Percentiles rank a stretch among this genome's conserved stretches.
Evolutionary conservation across 129 eudicot species (phyloP).

Genomic region (Tagetes patula): DNA sequence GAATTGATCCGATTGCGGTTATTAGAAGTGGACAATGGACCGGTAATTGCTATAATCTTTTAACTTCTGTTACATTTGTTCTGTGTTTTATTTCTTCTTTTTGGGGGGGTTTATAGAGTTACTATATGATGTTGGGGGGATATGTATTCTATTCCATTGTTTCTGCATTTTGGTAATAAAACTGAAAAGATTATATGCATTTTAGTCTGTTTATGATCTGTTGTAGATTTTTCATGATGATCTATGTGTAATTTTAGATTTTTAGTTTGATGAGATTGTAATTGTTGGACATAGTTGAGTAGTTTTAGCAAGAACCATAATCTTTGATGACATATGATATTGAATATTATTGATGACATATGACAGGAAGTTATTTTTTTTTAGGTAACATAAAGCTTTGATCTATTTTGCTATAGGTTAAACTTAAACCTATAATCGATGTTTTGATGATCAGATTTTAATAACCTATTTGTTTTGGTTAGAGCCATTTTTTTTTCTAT

Average conservation of each 20-base stretch:
- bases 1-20: too few relatives aligned
- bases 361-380: too few relatives aligned
- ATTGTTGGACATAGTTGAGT: not conserved
- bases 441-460: not conserved
- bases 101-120: slow-evolving; percentile 31
- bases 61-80: not conserved
- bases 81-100: not conserved
- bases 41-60: slow-evolving; percentile 13
- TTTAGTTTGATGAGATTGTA: slow-evolving; percentile 19
- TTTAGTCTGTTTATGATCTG: slow-evolving; percentile 14
- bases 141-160: slow-evolving; percentile 41
- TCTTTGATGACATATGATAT: slow-evolving; percentile 2
- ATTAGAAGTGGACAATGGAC: too few relatives aligned
- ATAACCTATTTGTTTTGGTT: not conserved
- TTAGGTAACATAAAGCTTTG: too few relatives aligned
- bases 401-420: not conserved
- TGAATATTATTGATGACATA: too few relatives aligned
- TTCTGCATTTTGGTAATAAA: slow-evolving; percentile 38
- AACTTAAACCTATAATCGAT: not conserved
- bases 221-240: slow-evolving; percentile 20
- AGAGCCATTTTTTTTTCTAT: not conserved
- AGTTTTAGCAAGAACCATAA: slow-evolving; percentile 6
- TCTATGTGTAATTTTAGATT: slow-evolving; percentile 1
- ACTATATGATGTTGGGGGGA: slow-evolving; percentile 11
- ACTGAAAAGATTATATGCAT: slow-evolving; percentile 30